Evolutionary conservation across 805 yeast species (phyloP).

Genomic region (Yarrowia sp.): DNA sequence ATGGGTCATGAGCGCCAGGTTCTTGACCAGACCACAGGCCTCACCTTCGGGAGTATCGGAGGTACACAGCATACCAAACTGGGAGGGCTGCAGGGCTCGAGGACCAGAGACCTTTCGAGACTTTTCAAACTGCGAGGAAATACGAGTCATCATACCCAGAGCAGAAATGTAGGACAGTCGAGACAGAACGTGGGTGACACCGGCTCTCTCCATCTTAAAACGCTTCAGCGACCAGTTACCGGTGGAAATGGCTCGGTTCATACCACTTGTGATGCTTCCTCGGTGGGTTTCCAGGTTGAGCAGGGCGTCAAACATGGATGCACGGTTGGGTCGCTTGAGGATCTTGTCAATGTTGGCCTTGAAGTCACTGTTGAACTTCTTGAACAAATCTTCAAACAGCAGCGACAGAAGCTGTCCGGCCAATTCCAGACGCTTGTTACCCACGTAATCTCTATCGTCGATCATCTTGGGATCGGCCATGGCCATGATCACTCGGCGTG

Average conservation of each 20-base stretch:
- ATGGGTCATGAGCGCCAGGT: slow-evolving; percentile 97
- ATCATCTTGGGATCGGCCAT: slow-evolving; percentile 93
- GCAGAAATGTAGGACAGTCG: slow-evolving; percentile 93
- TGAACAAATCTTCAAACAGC: slow-evolving; percentile 94
- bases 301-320: slow-evolving; percentile 93
- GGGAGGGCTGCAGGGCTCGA: slow-evolving; percentile 98
- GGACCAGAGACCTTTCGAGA: slow-evolving; percentile 98
- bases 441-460: slow-evolving; percentile 98
- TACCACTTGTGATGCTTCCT: slow-evolving; percentile 89
- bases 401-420: slow-evolving; percentile 98
- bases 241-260: slow-evolving; percentile 95
- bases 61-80: slow-evolving; percentile 98
- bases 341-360: slow-evolving; percentile 94
- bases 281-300: slow-evolving; percentile 89
- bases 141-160: slow-evolving; percentile 99
- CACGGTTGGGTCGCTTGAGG: slow-evolving; percentile 89
- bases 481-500: slow-evolving; percentile 94
- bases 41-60: slow-evolving; percentile 99
- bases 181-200: slow-evolving; percentile 95
- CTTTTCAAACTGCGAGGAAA: slow-evolving; percentile 97
- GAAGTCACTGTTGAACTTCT: slow-evolving; percentile 93
- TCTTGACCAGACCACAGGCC: slow-evolving; percentile 98
- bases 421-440: slow-evolving; percentile 94
- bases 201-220: slow-evolving; percentile 99
- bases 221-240: slow-evolving; percentile 99